A percentile compares a stretch with the other conserved stretches of the same genome.
phyloP scores from a whole-genome alignment of 1,284 basidiomycete species.

The Rhodotorula mucilaginosa region DNA sequence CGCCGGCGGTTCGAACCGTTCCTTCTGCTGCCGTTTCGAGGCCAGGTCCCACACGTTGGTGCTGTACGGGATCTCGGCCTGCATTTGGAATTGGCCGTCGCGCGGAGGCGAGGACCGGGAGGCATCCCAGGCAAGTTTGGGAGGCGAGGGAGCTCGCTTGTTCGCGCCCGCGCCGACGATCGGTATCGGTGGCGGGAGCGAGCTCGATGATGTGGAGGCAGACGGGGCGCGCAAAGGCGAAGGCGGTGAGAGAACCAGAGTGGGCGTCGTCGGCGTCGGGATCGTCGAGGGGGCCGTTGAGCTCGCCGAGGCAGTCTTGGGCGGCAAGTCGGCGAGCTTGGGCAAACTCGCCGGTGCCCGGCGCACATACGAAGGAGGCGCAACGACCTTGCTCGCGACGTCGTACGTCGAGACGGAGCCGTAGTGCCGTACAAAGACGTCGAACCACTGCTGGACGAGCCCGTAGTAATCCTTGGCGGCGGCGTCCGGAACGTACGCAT shows the following conservation, averaged over 20 bases:
- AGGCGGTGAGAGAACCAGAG: slow-evolving; percentile 26
- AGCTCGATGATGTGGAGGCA: slow-evolving; percentile 14
- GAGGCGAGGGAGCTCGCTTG: slow-evolving; percentile 31
- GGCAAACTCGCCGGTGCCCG: neutral
- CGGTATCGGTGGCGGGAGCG: slow-evolving; percentile 17
- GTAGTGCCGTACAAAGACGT: slow-evolving; percentile 82
- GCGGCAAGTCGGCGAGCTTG: neutral
- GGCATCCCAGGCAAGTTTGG: slow-evolving; percentile 53
- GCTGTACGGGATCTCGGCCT: slow-evolving; percentile 49
- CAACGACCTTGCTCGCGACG: slow-evolving; percentile 40
- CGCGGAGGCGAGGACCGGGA: slow-evolving; percentile 49
- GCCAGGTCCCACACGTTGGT: slow-evolving; percentile 56
- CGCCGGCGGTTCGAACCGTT: slow-evolving; percentile 60
- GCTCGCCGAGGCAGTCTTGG: neutral
- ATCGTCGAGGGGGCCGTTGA: too few relatives aligned
- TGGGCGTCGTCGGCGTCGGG: slow-evolving; percentile 8
- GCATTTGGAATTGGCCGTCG: slow-evolving; percentile 52
- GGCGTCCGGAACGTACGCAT: slow-evolving; percentile 41
- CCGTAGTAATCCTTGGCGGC: slow-evolving; percentile 63
- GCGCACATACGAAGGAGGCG: slow-evolving; percentile 7
- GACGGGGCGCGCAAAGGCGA: neutral
- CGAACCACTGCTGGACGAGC: slow-evolving; percentile 85
- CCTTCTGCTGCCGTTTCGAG: slow-evolving; percentile 12
- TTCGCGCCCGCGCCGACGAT: neutral
- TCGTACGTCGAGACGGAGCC: slow-evolving; percentile 54